Percentiles rank a stretch among this genome's conserved stretches.
phyloP scores from a whole-genome alignment of 768 basidiomycete genomes.

The Gymnopilus dilepis region DNA sequence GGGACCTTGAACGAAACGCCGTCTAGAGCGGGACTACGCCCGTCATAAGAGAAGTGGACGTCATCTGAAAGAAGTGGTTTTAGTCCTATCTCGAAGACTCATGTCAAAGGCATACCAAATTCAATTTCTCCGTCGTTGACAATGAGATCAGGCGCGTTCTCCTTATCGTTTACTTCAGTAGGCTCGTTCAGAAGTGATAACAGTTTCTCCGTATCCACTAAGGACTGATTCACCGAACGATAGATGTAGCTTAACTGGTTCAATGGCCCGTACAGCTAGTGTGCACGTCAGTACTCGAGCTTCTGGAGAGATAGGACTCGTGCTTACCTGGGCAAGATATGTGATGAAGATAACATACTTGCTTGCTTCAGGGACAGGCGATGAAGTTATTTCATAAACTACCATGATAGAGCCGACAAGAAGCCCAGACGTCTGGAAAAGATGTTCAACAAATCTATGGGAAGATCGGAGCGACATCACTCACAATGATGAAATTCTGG shows the following conservation, averaged over 20 bases:
- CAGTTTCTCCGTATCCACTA: constrained; percentile 86
- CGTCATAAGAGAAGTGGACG: constrained; percentile 87
- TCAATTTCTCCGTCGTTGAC: constrained; percentile 82
- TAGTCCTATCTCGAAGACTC: constrained; percentile 5
- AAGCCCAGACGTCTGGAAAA: constrained; percentile 71
- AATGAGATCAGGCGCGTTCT: constrained; percentile 73
- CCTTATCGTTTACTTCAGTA: constrained; percentile 83
- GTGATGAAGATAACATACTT: constrained; percentile 83
- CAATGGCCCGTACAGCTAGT: constrained; percentile 72
- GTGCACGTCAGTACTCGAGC: neutral
- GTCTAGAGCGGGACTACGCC: constrained; percentile 68
- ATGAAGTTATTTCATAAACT: constrained; percentile 65
- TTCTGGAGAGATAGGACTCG: neutral
- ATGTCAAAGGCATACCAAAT: constrained; percentile 62
- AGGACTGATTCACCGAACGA: constrained; percentile 73
- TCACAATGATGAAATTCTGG: constrained; percentile 82
- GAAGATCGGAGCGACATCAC: constrained; percentile 26
- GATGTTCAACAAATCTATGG: neutral
- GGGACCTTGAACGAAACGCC: constrained; percentile 89
- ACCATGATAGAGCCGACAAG: constrained; percentile 85
- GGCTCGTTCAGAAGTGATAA: constrained; percentile 82
- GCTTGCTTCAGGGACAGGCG: constrained; percentile 50
- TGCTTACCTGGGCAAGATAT: constrained; percentile 74
- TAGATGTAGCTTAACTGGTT: constrained; percentile 83
- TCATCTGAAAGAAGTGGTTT: constrained; percentile 55